A percentile compares a stretch with the other conserved stretches of the same genome.
These are phyloP conservation scores for Abelmoschus esculentus DNA, from an alignment of 345 rosid species.

Conservation along the genomic window DNA sequence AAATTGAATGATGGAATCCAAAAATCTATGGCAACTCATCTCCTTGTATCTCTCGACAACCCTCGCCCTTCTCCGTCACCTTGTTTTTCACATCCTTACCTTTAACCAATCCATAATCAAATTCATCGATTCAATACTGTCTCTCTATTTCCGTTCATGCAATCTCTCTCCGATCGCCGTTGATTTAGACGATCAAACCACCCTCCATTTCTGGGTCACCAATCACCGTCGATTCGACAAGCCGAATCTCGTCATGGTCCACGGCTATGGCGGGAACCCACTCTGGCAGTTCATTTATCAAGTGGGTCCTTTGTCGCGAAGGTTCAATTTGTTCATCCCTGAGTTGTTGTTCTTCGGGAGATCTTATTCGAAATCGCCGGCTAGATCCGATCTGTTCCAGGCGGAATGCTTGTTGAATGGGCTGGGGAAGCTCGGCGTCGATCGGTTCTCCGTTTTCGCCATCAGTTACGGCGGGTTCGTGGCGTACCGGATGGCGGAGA, in stretches of 20 bases:
- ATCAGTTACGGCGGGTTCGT: slow-evolving; percentile 81
- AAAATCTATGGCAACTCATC: slow-evolving; percentile 10
- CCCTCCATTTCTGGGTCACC: slow-evolving; percentile 57
- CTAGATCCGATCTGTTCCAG: slow-evolving; percentile 49
- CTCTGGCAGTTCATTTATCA: slow-evolving; percentile 66
- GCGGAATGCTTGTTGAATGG: slow-evolving; percentile 48
- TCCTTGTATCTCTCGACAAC: slow-evolving; percentile 12
- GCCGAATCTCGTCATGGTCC: slow-evolving; percentile 51
- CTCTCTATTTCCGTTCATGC: slow-evolving; percentile 40
- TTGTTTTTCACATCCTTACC: not conserved
- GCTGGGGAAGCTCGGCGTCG: slow-evolving; percentile 48
- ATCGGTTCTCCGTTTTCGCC: slow-evolving; percentile 35
- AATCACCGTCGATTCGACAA: slow-evolving; percentile 30
- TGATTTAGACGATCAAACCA: slow-evolving; percentile 53
- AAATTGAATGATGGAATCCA: not conserved
- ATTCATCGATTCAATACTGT: slow-evolving; percentile 28
- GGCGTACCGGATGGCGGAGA: slow-evolving; percentile 65
- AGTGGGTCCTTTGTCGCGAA: slow-evolving; percentile 36
- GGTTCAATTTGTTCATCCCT: slow-evolving; percentile 53
- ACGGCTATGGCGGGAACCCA: slow-evolving; percentile 66
- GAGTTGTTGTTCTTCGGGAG: slow-evolving; percentile 66
- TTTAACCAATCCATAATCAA: slow-evolving; percentile 17
- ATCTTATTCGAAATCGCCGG: slow-evolving; percentile 28
- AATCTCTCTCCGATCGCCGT: slow-evolving; percentile 47
- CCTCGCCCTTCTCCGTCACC: slow-evolving; percentile 1